A percentile compares a stretch with the other conserved stretches of the same genome.
These are phyloP conservation scores for Lepiota brunneoincarnata DNA, from an alignment of 768 basidiomycete species.

Conservation along the genomic window DNA sequence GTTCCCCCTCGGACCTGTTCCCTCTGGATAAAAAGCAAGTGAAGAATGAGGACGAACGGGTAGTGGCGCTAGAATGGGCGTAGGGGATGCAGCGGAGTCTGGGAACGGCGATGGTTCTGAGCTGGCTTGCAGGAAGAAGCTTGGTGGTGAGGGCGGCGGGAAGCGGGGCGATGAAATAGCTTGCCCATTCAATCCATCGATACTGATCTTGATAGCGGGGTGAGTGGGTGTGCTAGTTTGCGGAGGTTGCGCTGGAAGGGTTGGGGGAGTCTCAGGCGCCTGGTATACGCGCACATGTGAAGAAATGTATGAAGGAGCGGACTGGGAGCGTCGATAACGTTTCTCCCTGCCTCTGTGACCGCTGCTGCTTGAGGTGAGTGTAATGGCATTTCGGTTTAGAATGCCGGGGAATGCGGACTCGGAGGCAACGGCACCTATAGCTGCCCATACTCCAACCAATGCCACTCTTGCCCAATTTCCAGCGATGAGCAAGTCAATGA, in stretches of 20 bases:
- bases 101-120: constrained; percentile 26
- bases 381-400: constrained; percentile 14
- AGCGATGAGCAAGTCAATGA: constrained; percentile 40
- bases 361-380: neutral
- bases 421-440: constrained; percentile 30
- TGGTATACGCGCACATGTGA: constrained; percentile 30
- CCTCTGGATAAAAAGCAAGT: constrained; percentile 26
- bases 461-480: constrained; percentile 28
- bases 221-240: constrained; percentile 15
- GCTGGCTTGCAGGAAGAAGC: constrained; percentile 33
- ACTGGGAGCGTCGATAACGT: constrained; percentile 27
- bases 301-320: constrained; percentile 26
- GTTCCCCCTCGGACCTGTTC: constrained; percentile 24
- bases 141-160: constrained; percentile 35
- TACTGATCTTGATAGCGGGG: constrained; percentile 17
- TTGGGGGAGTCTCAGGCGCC: constrained; percentile 16
- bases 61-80: constrained; percentile 10
- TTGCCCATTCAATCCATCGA: neutral
- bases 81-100: constrained; percentile 18
- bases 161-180: neutral
- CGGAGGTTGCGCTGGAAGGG: constrained; percentile 18
- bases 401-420: constrained; percentile 25
- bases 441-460: constrained; percentile 36
- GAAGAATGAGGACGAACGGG: constrained; percentile 29
- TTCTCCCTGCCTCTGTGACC: constrained; percentile 19